Conservation (phyloP, 2,329 filamentous ascomycete species). For the Mariannaea sp. region DNA sequence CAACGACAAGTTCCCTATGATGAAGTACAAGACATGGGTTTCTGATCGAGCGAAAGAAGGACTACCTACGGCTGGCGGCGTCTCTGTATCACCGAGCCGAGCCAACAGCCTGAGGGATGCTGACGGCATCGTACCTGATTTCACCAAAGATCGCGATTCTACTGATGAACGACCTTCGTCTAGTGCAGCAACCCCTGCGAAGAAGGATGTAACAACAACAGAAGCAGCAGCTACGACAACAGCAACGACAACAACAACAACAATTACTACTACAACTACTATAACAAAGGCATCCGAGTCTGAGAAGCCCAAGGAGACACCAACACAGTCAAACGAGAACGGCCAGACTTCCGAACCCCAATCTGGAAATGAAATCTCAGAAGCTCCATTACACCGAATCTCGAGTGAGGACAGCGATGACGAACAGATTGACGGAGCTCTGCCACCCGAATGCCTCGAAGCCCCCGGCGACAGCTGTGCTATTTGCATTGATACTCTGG, state of each 20-base stretch:
- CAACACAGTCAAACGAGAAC: constrained; percentile 22
- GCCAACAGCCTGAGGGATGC: constrained; percentile 74
- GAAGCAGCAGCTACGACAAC: too few species aligned
- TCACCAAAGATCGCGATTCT: constrained; percentile 53
- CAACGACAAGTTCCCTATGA: constrained; percentile 93
- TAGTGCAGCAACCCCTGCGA: constrained; percentile 23
- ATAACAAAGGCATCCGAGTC: constrained; percentile 23
- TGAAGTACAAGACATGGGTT: constrained; percentile 96
- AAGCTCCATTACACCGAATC: constrained; percentile 45
- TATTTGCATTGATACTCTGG: constrained; percentile 92
- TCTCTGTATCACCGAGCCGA: constrained; percentile 74
- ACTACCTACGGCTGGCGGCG: constrained; percentile 81
- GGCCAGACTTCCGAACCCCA: constrained; percentile 36
- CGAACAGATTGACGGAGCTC: constrained; percentile 79
- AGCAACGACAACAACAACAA: too few species aligned
- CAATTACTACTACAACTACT: too few species aligned
- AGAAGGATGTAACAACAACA: constrained; percentile 28
- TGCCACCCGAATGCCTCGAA: constrained; percentile 79
- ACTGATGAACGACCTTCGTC: constrained; percentile 47
- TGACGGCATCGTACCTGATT: constrained; percentile 57
- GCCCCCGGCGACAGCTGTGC: constrained; percentile 91
- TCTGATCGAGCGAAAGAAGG: constrained; percentile 81
- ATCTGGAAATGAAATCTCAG: constrained; percentile 29
- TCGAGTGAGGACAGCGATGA: constrained; percentile 64
- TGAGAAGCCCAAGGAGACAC: constrained; percentile 30